Evolutionary conservation across 2,329 filamentous ascomycete genomes (phyloP), one percentile per base, ranked within the genome.

Genomic region (Aspergillus tubingensis): DNA sequence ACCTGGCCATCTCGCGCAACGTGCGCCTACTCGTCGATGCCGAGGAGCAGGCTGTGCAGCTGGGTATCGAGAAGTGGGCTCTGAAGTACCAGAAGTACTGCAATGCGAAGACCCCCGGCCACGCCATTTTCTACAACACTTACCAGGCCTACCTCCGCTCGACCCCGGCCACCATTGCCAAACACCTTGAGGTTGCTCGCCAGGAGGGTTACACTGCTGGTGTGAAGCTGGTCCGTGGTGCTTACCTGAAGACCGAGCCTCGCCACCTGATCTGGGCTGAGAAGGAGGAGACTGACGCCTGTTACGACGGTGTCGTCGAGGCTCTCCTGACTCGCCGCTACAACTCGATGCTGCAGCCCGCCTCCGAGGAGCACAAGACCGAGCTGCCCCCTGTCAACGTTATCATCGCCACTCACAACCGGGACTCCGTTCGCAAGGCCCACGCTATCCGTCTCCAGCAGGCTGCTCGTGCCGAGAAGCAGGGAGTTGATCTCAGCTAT

Each of bases 351-450:
- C 78, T 92, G 2, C 64, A 78, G 61, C 71, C 82, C 7, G 72
- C 82, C 13, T 65, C 68, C 0, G 76, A 79, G 36, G 68, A 77
- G 41, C 69, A 74, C 48, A 63, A 70, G 0, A 67, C 74, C 13
- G 67, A 77, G n/a, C 66, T 78, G 2, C 76, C 76, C 0, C 67
- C 76, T 8, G 76, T 85, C 43, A 80, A 83, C 61, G 77, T 87
- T 30, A 79, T 88, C 58, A 81, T 87, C 55, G 85, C 85, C 44
- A 85, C 85, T 0, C 85, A 87, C 77, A 87, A 87, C 73, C 76
- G 79, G 11, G 75, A 79, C 50, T 84, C 83, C 4, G 81, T 86
- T 48, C 72, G 75, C 47, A 80, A 80, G 62, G 85, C 85, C 15
- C 82, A 83, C 62, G 72, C 73, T 25, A 68, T 81, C 32, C 77